Evolutionary conservation across 148 eudicot species (phyloP), one percentile per base, ranked within the genome.

Genomic region (Vaccinium vitisidaea): DNA sequence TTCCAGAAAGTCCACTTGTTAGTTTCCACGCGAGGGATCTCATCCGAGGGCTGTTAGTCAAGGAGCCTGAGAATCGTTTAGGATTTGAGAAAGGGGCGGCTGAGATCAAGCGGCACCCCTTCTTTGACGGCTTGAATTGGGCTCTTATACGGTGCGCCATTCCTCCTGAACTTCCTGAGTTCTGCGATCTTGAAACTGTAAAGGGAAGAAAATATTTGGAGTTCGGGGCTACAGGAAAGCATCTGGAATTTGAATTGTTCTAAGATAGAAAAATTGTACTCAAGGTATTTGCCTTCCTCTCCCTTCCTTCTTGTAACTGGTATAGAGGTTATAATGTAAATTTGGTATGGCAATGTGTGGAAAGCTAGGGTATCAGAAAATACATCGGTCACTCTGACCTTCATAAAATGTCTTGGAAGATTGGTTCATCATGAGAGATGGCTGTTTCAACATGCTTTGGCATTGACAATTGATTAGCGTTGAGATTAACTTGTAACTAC

Each of bases 241-340:
- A 88, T 87, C 86, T 92, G 83, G 94, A 92, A 85, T 92, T 92
- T 50, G 94, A 92, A 84, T 92, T 92, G 89, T 92, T 92, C 86
- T 90, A 92, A 90, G 86, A 46, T 15, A 27, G 9, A 78, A 36
- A 43, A 50, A 12, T 65, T 5, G 6, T 15, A 49, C 21, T 54
- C 86, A n/a, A 73, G 67, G 84, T 81, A 77, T 70, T 80, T 19
- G 21, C 65, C 36, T 49, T 27, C 25, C 53, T 36, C 79, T 80
- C 36, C 30, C 70, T 77, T 75, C 75, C 84, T 59, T 55, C 58
- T 82, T 77, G 84, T 67, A 79, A 32, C 75, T 69, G 54, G 53
- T 76, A 63, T 63, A 21, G 77, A 19, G 77, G 77, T 13, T 80
- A 18, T 61, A 84, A 36, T 87, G 86, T 84, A 84, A 75, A 80